Base-by-base conservation (phyloP, 257 asterid genomes). In the Capsicum chinense region DNA sequence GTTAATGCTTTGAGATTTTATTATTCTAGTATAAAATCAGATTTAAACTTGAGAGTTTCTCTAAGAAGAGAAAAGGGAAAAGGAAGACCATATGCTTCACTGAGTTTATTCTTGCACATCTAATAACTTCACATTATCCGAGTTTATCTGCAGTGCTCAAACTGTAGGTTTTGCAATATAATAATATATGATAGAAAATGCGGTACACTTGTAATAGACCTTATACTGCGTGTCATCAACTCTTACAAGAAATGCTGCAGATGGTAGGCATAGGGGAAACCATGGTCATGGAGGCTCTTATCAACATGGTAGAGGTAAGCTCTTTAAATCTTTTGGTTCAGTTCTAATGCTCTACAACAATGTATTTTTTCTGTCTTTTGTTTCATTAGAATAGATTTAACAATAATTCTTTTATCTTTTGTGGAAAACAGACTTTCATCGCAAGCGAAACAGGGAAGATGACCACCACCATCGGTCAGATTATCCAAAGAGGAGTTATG, bases 391-490 rank as follows among this genome's bases (percentile, higher is more conserved):
- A 26, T 50, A 76, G 7, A 76, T 26, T 52, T 14, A 76, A 52
- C 15, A 26, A 76, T 33, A 52, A 14, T 47, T 76, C 64, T 76
- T 44, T 37, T 14, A 26, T 52, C 15, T 54, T 52, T 52, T 35
- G 81, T 50, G 62, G 64, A 33, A 79, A 84, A 62, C 91, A 94
- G 99, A 92, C 88, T 89, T 35, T 89, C 84, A 86, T 33, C 97
- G 98, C 69, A 96, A 96, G 88, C 89, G 99, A 21, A 83, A 91
- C 37, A 89, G 98, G 76, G 98, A 93, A 19, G 98, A 93, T 86
- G 98, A 94, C 73, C 91, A 91, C 4, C 91, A 85, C 5, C 91
- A 85, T 48, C 92, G 94, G 56, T 86, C 91, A n/a, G 98, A 93
- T 63, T 84, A 89, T 82, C 80, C 95, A 9, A 92, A 92, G 90